These are phyloP conservation scores for Corymbia maculata DNA, from an alignment of 345 rosid genomes.

Conservation along the genomic window DNA sequence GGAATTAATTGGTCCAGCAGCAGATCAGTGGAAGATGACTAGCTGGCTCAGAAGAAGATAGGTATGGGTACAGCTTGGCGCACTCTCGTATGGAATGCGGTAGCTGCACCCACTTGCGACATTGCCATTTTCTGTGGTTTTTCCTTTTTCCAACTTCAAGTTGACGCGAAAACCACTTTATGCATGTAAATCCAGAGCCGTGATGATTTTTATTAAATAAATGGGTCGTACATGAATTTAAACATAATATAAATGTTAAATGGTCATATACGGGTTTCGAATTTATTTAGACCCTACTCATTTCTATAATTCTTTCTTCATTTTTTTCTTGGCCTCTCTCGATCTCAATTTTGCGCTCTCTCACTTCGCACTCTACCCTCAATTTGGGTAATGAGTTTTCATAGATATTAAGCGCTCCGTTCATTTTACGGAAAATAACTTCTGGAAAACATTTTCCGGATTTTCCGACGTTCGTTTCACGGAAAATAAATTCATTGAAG, in stretches of 20 bases:
- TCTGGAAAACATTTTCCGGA: no score
- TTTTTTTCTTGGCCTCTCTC: rapidly evolving
- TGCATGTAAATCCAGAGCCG: neutral
- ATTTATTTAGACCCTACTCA: no score
- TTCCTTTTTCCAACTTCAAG: neutral
- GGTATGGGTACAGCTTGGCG: neutral
- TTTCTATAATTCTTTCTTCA: no score
- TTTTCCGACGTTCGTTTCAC: no score
- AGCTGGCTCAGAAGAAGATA: neutral
- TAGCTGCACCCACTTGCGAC: neutral
- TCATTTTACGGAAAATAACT: no score
- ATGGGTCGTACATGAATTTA: neutral
- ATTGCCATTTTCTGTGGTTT: neutral
- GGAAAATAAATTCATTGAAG: no score
- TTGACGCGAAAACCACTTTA: neutral
- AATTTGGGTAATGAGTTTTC: neutral
- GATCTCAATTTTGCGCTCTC: rapidly evolving
- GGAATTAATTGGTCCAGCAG: neutral
- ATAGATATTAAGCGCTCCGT: no score
- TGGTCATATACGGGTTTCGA: no score
- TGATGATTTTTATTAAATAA: no score
- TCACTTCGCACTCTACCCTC: neutral
- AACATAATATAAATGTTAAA: no score
- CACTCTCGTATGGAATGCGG: neutral
- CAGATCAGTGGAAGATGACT: neutral